These are phyloP conservation scores for Alternaria tenuissima DNA, from an alignment of 2,329 filamentous ascomycete species.

Conservation along the genomic window DNA sequence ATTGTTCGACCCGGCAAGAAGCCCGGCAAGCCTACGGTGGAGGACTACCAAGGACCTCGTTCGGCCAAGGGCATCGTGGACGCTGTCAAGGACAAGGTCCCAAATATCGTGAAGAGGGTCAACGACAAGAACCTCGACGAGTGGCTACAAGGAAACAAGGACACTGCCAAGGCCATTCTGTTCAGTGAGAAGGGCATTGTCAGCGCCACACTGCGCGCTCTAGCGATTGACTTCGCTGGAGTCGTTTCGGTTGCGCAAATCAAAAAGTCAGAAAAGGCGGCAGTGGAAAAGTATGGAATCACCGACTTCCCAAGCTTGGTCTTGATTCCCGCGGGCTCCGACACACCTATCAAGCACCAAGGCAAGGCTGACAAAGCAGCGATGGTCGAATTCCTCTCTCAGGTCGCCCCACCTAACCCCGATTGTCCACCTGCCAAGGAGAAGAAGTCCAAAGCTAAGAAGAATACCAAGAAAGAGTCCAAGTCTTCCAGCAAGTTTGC, in stretches of 20 bases:
- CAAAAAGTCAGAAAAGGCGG: slow-evolving; percentile 77
- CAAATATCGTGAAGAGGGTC: slow-evolving; percentile 85
- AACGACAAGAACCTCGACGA: slow-evolving; percentile 79
- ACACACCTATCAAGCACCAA: slow-evolving; percentile 75
- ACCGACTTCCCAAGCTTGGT: slow-evolving; percentile 81
- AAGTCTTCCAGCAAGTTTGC: slow-evolving; percentile 60
- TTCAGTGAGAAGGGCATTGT: slow-evolving; percentile 94
- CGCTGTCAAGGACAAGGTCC: slow-evolving; percentile 84
- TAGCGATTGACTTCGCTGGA: slow-evolving; percentile 91
- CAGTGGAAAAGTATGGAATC: slow-evolving; percentile 78
- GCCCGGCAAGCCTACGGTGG: slow-evolving; percentile 77
- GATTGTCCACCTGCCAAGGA: slow-evolving; percentile 68
- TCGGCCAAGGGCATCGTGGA: slow-evolving; percentile 88
- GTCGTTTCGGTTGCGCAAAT: slow-evolving; percentile 83
- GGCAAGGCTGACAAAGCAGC: slow-evolving; percentile 86
- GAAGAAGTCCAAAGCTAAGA: slow-evolving; percentile 54
- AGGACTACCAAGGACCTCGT: slow-evolving; percentile 88
- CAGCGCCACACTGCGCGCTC: slow-evolving; percentile 79
- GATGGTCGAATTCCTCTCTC: slow-evolving; percentile 82
- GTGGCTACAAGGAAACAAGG: slow-evolving; percentile 74
- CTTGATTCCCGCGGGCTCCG: slow-evolving; percentile 75
- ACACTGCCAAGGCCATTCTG: slow-evolving; percentile 82
- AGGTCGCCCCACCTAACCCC: slow-evolving; percentile 80
- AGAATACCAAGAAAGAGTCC: slow-evolving; percentile 56
- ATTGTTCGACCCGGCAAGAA: slow-evolving; percentile 88